These are phyloP conservation scores for Globisporangium middletonii DNA, from an alignment of 352 stramenopile genomes.

Conservation along the genomic window DNA sequence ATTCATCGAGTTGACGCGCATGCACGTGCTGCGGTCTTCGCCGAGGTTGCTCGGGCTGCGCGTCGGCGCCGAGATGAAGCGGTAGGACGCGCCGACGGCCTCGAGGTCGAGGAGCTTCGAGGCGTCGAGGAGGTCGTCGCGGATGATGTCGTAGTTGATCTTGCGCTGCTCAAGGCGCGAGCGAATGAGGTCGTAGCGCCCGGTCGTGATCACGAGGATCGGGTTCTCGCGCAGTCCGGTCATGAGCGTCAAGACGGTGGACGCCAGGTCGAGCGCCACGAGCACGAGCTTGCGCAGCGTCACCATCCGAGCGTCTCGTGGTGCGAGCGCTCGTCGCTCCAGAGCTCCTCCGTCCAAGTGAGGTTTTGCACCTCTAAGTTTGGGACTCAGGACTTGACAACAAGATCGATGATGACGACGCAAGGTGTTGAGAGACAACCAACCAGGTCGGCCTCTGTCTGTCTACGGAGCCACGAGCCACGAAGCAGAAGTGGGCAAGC, in stretches of 20 bases:
- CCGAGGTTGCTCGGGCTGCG: slow-evolving; percentile 25
- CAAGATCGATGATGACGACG: no score
- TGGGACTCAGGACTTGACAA: no score
- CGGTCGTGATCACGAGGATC: slow-evolving; percentile 13
- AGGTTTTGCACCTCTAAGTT: no score
- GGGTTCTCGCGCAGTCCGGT: slow-evolving; percentile 26
- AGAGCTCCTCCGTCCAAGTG: no score
- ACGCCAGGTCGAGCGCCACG: slow-evolving; percentile 15
- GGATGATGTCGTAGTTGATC: slow-evolving; percentile 27
- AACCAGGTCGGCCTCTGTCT: no score
- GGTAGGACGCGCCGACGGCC: background rate
- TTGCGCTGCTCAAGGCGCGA: slow-evolving; percentile 12
- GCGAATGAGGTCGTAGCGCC: slow-evolving; percentile 16
- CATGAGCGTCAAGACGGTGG: slow-evolving; percentile 23
- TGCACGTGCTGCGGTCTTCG: slow-evolving; percentile 32
- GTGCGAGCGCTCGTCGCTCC: no score
- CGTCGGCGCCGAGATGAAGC: slow-evolving; percentile 21
- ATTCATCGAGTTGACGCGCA: slow-evolving; percentile 40
- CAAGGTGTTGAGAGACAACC: no score
- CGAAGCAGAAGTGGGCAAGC: no score
- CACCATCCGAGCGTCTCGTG: background rate
- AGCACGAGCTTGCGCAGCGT: slow-evolving; percentile 14
- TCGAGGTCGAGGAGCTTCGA: slow-evolving; percentile 10
- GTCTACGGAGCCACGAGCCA: no score
- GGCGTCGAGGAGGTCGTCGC: slow-evolving; percentile 11